phyloP scores from a whole-genome alignment of 352 stramenopile genomes.

The Pythium angustatum region DNA sequence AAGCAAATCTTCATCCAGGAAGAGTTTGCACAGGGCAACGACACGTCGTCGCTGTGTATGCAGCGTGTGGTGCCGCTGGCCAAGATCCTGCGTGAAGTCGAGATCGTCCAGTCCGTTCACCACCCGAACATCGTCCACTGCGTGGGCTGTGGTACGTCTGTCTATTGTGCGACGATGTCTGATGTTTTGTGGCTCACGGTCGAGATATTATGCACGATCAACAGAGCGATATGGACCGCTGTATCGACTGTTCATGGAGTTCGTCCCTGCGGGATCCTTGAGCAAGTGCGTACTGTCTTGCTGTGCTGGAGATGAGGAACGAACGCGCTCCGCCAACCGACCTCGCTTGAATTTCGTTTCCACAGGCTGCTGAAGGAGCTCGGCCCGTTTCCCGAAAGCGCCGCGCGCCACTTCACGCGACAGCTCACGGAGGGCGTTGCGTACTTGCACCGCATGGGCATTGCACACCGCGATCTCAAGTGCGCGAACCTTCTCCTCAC shows the following conservation, averaged over 20 bases:
- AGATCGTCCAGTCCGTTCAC: conserved; percentile 46
- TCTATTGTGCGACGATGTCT: too few species aligned
- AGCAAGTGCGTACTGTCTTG: conserved; percentile 64
- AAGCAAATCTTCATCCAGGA: conserved; percentile 89
- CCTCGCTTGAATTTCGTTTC: neutral
- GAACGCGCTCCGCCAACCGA: too few species aligned
- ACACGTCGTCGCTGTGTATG: conserved; percentile 59
- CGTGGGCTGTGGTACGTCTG: conserved; percentile 51
- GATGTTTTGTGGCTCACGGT: neutral
- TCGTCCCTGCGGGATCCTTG: conserved; percentile 76
- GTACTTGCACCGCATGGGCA: conserved; percentile 69
- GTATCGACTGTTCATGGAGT: conserved; percentile 88
- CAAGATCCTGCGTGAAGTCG: conserved; percentile 62
- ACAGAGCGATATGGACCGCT: conserved; percentile 52
- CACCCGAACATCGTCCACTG: conserved; percentile 70
- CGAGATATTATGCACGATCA: too few species aligned
- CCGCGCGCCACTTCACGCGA: conserved; percentile 54
- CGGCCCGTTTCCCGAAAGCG: conserved; percentile 62
- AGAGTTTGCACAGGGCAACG: conserved; percentile 67
- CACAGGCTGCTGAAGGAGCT: conserved; percentile 81
- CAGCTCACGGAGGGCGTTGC: conserved; percentile 63
- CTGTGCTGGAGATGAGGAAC: too few species aligned
- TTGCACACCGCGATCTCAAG: conserved; percentile 89
- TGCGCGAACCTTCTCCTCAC: conserved; percentile 84
- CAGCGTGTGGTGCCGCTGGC: conserved; percentile 50